Evolutionary conservation across 164 flowering plant genomes (phyloP).

Genomic region (Aristolochia contorta): DNA sequence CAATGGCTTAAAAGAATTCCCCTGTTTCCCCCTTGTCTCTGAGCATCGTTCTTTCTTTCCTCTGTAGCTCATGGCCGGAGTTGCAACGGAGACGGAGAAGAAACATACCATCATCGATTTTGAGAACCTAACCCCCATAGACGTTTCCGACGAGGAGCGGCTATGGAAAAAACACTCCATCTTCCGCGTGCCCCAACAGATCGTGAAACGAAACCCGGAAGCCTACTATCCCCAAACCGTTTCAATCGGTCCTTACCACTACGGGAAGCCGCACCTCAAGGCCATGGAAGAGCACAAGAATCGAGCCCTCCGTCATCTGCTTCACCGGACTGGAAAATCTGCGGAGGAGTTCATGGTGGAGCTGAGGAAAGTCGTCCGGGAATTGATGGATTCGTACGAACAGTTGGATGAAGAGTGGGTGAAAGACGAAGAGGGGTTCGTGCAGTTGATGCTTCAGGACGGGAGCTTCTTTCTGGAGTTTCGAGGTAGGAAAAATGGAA

Average conservation of each 20-base stretch:
- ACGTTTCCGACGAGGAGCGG: too few relatives aligned
- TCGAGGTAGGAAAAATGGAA: neutral
- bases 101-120: too few relatives aligned
- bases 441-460: slow-evolving; percentile 8
- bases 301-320: slow-evolving; percentile 6
- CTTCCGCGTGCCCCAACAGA: slow-evolving; percentile 2
- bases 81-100: too few relatives aligned
- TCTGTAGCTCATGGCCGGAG: too few relatives aligned
- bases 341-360: neutral
- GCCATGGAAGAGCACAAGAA: slow-evolving; percentile 12
- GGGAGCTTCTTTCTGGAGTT: slow-evolving; percentile 10
- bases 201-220: neutral
- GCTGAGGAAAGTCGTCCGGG: neutral
- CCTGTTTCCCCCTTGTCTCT: too few relatives aligned
- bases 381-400: slow-evolving; percentile 5
- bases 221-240: slow-evolving; percentile 15
- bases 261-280: slow-evolving; percentile 1
- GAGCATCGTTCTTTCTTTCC: too few relatives aligned
- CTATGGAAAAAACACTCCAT: neutral
- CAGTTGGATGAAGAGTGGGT: neutral
- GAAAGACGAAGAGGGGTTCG: neutral
- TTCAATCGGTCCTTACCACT: slow-evolving; percentile 14
- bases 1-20: too few relatives aligned
- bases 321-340: neutral
- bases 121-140: too few relatives aligned